Evolutionary conservation across 2,329 filamentous ascomycete genomes (phyloP), one percentile per base, ranked within the genome.

Genomic region (Chalara sp.): DNA sequence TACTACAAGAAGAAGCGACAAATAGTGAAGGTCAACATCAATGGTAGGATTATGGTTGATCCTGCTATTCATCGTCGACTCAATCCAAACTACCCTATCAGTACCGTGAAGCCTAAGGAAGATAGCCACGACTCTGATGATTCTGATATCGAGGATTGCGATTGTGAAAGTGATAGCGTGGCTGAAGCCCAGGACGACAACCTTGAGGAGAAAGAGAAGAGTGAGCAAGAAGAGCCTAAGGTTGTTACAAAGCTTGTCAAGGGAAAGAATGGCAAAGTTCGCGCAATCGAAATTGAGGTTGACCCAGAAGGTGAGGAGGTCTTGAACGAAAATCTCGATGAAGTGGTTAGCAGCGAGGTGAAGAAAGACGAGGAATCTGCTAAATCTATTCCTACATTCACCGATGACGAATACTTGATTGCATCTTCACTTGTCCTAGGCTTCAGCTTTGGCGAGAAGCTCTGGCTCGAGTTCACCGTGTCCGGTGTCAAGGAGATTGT

Each of bases 381-480:
- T 44, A 68, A 68, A 49, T 58, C 58, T 12, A 55, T 65, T 4
- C 76, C 76, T 1, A 73, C 79, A 21, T 91, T 93, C 65, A 86
- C 78, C 0, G 87, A 93, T 46, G 89, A 95, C 55, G 87, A 96
- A 58, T 84, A 93, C 29, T 73, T 96, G 5, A 84, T 95, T 46
- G 84, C 89, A 2, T 92, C 87, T 2, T 86, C 90, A 0, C 83
- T 95, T 0, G 87, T 95, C 0, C 77, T 95, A 1, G 91, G 90
- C 0, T 96, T 95, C 61, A 81, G 88, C 1, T 95, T 96, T 65
- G 82, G 81, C 1, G 89, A 95, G 68, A 96, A 95, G 69, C 74
- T 89, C 7, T 96, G 90, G 91, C 78, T 95, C 0, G 89, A 96
- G 65, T 89, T 96, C 61, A 84, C 83, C 0, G 84, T 96, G 21